Conservation (phyloP, 805 yeast genomes). For the Nakazawaea pomicola region DNA sequence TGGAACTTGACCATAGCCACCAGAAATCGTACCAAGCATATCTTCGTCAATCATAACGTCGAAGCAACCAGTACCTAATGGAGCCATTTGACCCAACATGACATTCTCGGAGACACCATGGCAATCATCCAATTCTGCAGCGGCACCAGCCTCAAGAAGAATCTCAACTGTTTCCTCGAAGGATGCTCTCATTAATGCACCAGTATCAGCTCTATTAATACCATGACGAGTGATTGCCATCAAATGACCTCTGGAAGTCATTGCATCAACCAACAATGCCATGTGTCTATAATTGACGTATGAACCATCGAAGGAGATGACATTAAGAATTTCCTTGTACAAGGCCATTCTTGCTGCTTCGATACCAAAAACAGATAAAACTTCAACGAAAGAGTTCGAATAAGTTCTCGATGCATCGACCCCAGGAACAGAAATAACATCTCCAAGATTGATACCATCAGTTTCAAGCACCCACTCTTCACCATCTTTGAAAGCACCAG, state of each 20-base stretch:
- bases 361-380: slow-evolving; percentile 91
- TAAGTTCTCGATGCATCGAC: slow-evolving; percentile 88
- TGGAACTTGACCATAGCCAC: slow-evolving; percentile 35
- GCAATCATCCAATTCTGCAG: slow-evolving; percentile 97
- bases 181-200: slow-evolving; percentile 98
- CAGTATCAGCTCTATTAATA: slow-evolving; percentile 97
- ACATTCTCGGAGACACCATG: slow-evolving; percentile 98
- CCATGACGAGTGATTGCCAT: slow-evolving; percentile 99
- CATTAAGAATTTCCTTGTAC: slow-evolving; percentile 91
- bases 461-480: slow-evolving; percentile 99
- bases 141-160: slow-evolving; percentile 94
- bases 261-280: slow-evolving; percentile 95
- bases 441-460: slow-evolving; percentile 94
- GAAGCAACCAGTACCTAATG: slow-evolving; percentile 97
- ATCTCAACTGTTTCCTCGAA: slow-evolving; percentile 99
- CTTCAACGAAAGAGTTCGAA: slow-evolving; percentile 95
- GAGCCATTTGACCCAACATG: slow-evolving; percentile 96
- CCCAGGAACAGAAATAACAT: slow-evolving; percentile 92
- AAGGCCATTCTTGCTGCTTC: slow-evolving; percentile 96
- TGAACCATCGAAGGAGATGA: slow-evolving; percentile 99
- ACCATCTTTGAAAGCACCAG: slow-evolving; percentile 84
- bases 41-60: slow-evolving; percentile 93
- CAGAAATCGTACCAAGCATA: slow-evolving; percentile 62
- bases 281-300: slow-evolving; percentile 97
- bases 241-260: slow-evolving; percentile 97